These are phyloP conservation scores for Boletellus ananiceps DNA, from an alignment of 768 basidiomycete species.

Conservation along the genomic window DNA sequence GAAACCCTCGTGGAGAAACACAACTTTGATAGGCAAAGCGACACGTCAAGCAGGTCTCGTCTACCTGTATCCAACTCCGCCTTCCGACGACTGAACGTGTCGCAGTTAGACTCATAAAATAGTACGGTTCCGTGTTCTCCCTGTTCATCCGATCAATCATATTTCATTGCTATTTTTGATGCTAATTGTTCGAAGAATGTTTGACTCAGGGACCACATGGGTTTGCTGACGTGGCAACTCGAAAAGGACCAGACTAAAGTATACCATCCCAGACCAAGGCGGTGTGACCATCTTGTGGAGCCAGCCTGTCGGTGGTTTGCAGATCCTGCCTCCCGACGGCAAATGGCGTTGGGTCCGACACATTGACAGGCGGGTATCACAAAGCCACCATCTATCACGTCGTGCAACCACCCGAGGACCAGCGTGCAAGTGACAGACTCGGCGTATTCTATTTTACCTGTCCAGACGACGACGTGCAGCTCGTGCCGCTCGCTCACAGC, in stretches of 20 bases:
- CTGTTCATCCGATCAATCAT: neutral
- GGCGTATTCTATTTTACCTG: slow-evolving; percentile 41
- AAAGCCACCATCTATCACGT: slow-evolving; percentile 58
- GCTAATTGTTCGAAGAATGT: slow-evolving; percentile 46
- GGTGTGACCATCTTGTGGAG: slow-evolving; percentile 51
- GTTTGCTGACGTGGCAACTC: slow-evolving; percentile 23
- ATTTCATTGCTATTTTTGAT: neutral
- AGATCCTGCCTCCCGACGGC: slow-evolving; percentile 49
- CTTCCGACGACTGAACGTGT: no score
- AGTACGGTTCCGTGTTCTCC: slow-evolving; percentile 33
- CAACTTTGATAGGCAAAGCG: slow-evolving; percentile 35
- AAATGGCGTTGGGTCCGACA: slow-evolving; percentile 57
- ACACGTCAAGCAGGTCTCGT: slow-evolving; percentile 33
- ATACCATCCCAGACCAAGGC: slow-evolving; percentile 39
- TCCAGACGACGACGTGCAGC: slow-evolving; percentile 43
- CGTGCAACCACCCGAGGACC: slow-evolving; percentile 51
- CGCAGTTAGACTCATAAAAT: slow-evolving; percentile 61
- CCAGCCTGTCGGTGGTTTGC: slow-evolving; percentile 54
- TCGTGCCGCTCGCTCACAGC: slow-evolving; percentile 43
- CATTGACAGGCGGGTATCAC: slow-evolving; percentile 55
- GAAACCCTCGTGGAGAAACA: slow-evolving; percentile 49
- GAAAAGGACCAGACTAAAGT: neutral
- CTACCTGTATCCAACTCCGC: no score
- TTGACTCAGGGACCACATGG: slow-evolving; percentile 57
- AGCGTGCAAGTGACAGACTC: slow-evolving; percentile 43